Conservation (phyloP, 495 filamentous ascomycete genomes). For the Neurospora cerealis region DNA sequence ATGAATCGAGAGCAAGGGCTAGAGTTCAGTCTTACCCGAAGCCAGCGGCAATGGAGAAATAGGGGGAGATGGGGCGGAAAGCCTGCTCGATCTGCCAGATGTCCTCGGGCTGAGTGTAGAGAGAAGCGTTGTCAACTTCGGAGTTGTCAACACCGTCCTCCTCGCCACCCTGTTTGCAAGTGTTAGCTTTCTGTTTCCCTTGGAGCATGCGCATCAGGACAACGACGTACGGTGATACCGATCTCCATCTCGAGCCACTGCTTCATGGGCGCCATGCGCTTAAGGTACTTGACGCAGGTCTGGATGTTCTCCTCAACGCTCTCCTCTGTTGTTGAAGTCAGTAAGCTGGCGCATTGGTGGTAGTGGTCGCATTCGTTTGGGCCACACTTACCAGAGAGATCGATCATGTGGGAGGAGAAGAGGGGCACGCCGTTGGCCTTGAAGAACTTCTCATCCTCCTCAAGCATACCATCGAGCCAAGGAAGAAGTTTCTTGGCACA, state of each 20-base stretch:
- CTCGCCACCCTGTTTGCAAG: slow-evolving; percentile 86
- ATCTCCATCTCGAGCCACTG: slow-evolving; percentile 97
- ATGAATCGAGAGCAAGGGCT: not conserved
- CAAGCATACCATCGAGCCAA: slow-evolving; percentile 94
- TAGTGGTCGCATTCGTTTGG: not conserved
- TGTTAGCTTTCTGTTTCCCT: slow-evolving; percentile 49
- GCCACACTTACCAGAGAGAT: slow-evolving; percentile 39
- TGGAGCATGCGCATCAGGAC: not conserved
- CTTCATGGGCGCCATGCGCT: slow-evolving; percentile 88
- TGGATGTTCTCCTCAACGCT: slow-evolving; percentile 77
- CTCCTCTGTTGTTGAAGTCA: slow-evolving; percentile 55
- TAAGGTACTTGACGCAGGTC: slow-evolving; percentile 82
- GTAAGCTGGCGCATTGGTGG: not conserved
- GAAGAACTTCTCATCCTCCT: slow-evolving; percentile 86
- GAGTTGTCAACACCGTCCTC: slow-evolving; percentile 90
- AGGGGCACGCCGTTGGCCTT: slow-evolving; percentile 85
- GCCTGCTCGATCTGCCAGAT: slow-evolving; percentile 77
- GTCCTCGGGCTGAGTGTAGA: slow-evolving; percentile 97
- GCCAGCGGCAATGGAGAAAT: slow-evolving; percentile 96
- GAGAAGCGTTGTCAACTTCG: slow-evolving; percentile 80
- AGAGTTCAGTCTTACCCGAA: slow-evolving; percentile 38
- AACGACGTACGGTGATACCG: slow-evolving; percentile 16
- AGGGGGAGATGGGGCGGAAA: slow-evolving; percentile 70
- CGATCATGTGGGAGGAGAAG: slow-evolving; percentile 96
- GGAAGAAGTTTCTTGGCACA: slow-evolving; percentile 84